These are phyloP conservation scores for Kandelia obovata DNA, from an alignment of 345 rosid species.

Conservation along the genomic window DNA sequence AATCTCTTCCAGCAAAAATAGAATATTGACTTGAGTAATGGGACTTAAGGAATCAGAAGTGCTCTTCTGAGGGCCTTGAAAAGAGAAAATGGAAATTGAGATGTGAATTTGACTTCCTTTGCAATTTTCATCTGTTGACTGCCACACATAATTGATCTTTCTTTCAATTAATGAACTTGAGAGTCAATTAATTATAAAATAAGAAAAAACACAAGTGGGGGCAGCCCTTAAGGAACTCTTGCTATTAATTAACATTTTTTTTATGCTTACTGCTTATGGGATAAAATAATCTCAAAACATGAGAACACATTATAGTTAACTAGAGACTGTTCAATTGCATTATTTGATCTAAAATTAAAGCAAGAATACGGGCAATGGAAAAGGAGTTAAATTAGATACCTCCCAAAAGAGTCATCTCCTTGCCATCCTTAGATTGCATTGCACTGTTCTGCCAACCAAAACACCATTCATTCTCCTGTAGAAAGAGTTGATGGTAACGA, in stretches of 20 bases:
- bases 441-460: constrained; percentile 76
- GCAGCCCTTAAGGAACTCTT: neutral
- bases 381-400: constrained; percentile 34
- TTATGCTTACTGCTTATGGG: too few species aligned
- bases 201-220: neutral
- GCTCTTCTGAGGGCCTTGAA: neutral
- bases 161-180: neutral
- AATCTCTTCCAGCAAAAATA: neutral
- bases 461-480: constrained; percentile 63
- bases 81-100: neutral
- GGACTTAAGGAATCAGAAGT: neutral
- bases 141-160: neutral
- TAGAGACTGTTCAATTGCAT: neutral
- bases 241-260: neutral
- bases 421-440: constrained; percentile 51
- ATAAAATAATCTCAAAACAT: too few species aligned
- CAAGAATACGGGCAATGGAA: neutral
- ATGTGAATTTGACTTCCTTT: too few species aligned
- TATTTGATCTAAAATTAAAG: neutral
- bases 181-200: neutral
- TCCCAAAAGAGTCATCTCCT: constrained; percentile 70
- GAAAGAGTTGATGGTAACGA: constrained; percentile 8
- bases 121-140: too few species aligned
- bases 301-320: neutral
- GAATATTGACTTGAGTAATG: neutral